Evolutionary conservation across 2,329 filamentous ascomycete species (phyloP).

Genomic region (Dendrostoma leiphaemia): DNA sequence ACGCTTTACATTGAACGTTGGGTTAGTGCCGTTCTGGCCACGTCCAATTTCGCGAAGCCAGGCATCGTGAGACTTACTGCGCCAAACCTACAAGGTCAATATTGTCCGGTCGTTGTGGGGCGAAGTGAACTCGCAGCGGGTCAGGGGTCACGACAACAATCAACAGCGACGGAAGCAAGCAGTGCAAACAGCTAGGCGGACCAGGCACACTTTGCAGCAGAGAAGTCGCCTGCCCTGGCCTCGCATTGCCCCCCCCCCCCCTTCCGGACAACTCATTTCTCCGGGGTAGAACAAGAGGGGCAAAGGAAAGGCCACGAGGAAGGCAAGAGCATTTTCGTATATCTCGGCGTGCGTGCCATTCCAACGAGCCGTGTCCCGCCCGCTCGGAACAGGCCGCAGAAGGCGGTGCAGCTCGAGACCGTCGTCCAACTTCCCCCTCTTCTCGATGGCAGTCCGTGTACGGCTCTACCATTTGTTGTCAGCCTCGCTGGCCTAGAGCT

Average conservation of each 20-base stretch:
- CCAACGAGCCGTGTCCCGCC: not conserved
- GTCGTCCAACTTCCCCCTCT: not conserved
- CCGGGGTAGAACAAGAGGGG: not conserved
- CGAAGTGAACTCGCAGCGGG: slow-evolving; percentile 1
- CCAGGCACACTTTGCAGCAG: slow-evolving; percentile 1
- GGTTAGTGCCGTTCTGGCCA: too few species aligned
- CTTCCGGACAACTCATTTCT: not conserved
- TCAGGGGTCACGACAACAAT: slow-evolving; percentile 10
- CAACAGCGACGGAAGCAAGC: slow-evolving; percentile 9
- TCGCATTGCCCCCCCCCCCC: not conserved
- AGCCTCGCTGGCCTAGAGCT: slow-evolving; percentile 1
- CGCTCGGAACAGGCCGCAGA: not conserved
- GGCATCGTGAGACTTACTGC: not conserved
- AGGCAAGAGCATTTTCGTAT: not conserved
- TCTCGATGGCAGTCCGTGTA: not conserved
- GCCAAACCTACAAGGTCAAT: not conserved
- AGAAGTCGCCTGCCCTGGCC: slow-evolving; percentile 5
- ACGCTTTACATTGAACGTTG: too few species aligned
- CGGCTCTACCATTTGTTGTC: not conserved
- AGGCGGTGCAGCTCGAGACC: slow-evolving; percentile 1
- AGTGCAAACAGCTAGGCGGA: slow-evolving; percentile 6
- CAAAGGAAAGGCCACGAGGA: not conserved
- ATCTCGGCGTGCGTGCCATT: slow-evolving; percentile 2
- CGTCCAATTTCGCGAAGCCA: not conserved
- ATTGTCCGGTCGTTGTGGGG: not conserved